Evolutionary conservation across 2,329 filamentous ascomycete genomes (phyloP).

Genomic region (Aspergillus sp.): DNA sequence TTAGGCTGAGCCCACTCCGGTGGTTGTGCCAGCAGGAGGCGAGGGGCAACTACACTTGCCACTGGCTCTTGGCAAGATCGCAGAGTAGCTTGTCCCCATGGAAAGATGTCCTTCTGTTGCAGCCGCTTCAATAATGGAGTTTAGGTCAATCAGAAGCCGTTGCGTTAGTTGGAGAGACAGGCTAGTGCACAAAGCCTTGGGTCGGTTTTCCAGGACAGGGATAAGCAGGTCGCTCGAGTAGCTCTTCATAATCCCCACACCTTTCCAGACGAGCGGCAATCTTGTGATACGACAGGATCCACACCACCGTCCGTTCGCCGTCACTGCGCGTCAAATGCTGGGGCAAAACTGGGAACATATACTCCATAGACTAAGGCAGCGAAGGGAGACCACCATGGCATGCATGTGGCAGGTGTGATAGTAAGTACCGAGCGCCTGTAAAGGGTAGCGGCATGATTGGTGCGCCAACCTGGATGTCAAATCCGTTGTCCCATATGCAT

Average conservation of each 20-base stretch:
- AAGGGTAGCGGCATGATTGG: conserved; percentile 8
- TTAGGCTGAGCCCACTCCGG: conserved; percentile 13
- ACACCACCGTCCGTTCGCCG: conserved; percentile 5
- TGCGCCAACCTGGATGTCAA: conserved; percentile 9
- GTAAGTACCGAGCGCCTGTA: background rate
- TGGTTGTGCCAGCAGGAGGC: conserved; percentile 15
- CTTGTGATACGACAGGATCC: conserved; percentile 5
- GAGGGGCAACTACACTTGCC: too few species aligned
- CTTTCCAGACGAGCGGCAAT: conserved; percentile 7
- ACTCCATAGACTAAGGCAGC: too few species aligned
- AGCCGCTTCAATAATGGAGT: conserved; percentile 2
- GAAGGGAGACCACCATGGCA: too few species aligned
- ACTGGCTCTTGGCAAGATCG: conserved; percentile 13
- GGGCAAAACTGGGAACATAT: too few species aligned
- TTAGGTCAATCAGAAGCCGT: conserved; percentile 8
- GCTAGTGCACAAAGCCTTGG: conserved; percentile 7
- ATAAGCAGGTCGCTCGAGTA: conserved; percentile 12
- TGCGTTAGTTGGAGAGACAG: conserved; percentile 1
- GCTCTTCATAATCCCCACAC: conserved; percentile 9
- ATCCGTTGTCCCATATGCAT: conserved; percentile 21
- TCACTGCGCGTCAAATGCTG: conserved; percentile 4
- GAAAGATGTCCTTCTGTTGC: conserved; percentile 1
- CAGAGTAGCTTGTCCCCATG: conserved; percentile 14
- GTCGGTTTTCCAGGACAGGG: conserved; percentile 9
- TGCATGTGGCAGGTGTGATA: conserved; percentile 1